Conservation (phyloP, 495 filamentous ascomycete species). For the Oleoguttula mirabilis region DNA sequence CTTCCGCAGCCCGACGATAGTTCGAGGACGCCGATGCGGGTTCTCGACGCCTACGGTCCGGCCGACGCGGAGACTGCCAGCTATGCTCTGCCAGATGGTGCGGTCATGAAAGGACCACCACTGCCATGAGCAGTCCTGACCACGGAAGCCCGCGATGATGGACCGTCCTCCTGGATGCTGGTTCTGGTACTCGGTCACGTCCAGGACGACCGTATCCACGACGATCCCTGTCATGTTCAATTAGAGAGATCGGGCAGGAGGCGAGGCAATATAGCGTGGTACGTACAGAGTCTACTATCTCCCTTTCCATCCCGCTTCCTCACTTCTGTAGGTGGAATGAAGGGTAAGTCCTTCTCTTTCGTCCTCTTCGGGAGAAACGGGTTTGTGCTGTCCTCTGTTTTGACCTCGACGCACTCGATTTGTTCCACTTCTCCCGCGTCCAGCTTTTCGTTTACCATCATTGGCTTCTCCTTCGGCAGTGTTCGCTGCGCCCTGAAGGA, state of each 20-base stretch:
- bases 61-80: slow-evolving; percentile 9
- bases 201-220: slow-evolving; percentile 9
- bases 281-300: slow-evolving; percentile 14
- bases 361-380: slow-evolving; percentile 3
- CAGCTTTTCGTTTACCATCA: too few relatives aligned
- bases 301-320: slow-evolving; percentile 4
- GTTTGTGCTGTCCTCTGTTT: neutral
- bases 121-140: slow-evolving; percentile 15
- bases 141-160: slow-evolving; percentile 13
- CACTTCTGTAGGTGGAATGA: slow-evolving; percentile 11
- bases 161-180: slow-evolving; percentile 11
- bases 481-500: too few relatives aligned
- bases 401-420: slow-evolving; percentile 1
- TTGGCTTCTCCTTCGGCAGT: too few relatives aligned
- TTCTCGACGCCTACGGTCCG: slow-evolving; percentile 8
- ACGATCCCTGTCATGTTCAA: slow-evolving; percentile 15
- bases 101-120: slow-evolving; percentile 15
- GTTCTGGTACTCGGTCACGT: slow-evolving; percentile 7
- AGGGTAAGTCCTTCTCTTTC: slow-evolving; percentile 9
- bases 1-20: slow-evolving; percentile 9
- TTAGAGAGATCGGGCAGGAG: neutral
- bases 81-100: slow-evolving; percentile 5
- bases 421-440: neutral
- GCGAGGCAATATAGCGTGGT: slow-evolving; percentile 2
- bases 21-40: neutral